Evolutionary conservation across 805 yeast genomes (phyloP).

Genomic region (Saturnispora dispora): DNA sequence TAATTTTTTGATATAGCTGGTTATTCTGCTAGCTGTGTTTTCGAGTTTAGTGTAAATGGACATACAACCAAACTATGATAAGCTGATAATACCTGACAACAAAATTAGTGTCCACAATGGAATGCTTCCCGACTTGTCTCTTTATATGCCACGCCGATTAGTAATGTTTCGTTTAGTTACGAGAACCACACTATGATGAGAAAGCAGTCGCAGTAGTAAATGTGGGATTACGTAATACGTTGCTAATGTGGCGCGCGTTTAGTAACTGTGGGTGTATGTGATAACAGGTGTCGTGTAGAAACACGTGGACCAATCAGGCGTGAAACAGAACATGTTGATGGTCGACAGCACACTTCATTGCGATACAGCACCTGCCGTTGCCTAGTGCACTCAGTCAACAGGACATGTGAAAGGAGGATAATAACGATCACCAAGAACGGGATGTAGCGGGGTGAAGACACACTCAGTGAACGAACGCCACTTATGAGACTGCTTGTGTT

Average conservation of each 20-base stretch:
- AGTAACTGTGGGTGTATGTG: background rate
- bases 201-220: background rate
- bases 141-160: background rate
- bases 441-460: too few relatives aligned
- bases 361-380: too few relatives aligned
- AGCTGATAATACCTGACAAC: too few relatives aligned
- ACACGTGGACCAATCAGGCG: background rate
- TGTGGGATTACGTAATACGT: background rate
- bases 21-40: slow-evolving; percentile 4
- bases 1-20: slow-evolving; percentile 8
- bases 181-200: background rate
- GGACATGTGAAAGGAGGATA: too few relatives aligned
- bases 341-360: too few relatives aligned
- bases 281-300: background rate
- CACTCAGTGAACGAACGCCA: too few relatives aligned
- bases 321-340: too few relatives aligned
- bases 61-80: slow-evolving; percentile 11
- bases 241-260: background rate
- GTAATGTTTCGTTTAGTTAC: background rate
- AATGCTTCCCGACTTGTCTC: background rate
- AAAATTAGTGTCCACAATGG: background rate
- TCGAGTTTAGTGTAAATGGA: slow-evolving; percentile 11
- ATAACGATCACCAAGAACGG: too few relatives aligned
- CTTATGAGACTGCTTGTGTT: too few relatives aligned
- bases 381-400: too few relatives aligned